Evolutionary conservation across 2,329 filamentous ascomycete species (phyloP).

Genomic region (Fusarium xylarioides): DNA sequence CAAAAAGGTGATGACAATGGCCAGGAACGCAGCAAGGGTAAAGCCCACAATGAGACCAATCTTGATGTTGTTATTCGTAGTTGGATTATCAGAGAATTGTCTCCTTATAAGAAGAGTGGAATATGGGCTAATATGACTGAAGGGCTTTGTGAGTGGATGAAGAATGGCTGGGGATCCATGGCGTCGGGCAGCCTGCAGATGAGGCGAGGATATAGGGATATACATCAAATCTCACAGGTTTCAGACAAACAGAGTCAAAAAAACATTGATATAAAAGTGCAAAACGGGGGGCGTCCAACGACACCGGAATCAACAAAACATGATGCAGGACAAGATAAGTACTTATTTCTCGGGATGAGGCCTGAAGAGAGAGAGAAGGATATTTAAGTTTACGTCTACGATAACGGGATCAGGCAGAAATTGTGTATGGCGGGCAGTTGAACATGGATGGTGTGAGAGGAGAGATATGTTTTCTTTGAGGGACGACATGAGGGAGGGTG

Average conservation of each 20-base stretch:
- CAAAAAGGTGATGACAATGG: conserved; percentile 49
- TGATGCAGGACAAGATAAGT: conserved; percentile 4
- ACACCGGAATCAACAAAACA: conserved; percentile 16
- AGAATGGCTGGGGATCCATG: conserved; percentile 8
- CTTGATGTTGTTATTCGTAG: conserved; percentile 50
- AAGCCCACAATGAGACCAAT: conserved; percentile 57
- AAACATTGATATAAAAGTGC: conserved; percentile 25
- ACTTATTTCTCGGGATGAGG: conserved; percentile 14
- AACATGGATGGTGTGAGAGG: conserved; percentile 31
- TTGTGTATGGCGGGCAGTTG: background rate
- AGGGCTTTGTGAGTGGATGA: conserved; percentile 8
- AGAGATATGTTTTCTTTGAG: conserved; percentile 13
- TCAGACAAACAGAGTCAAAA: background rate
- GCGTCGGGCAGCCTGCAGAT: conserved; percentile 19
- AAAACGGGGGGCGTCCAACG: conserved; percentile 16
- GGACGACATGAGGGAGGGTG: conserved; percentile 23
- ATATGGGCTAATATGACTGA: background rate
- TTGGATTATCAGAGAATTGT: conserved; percentile 41
- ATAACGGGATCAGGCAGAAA: conserved; percentile 16
- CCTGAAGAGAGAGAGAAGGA: conserved; percentile 11
- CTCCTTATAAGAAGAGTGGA: conserved; percentile 28
- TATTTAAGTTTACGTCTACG: conserved; percentile 32
- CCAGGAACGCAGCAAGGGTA: conserved; percentile 52
- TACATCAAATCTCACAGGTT: conserved; percentile 43
- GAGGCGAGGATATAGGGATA: conserved; percentile 39